Base-by-base conservation (phyloP, 129 eudicot species). In the Apium graveolens region DNA sequence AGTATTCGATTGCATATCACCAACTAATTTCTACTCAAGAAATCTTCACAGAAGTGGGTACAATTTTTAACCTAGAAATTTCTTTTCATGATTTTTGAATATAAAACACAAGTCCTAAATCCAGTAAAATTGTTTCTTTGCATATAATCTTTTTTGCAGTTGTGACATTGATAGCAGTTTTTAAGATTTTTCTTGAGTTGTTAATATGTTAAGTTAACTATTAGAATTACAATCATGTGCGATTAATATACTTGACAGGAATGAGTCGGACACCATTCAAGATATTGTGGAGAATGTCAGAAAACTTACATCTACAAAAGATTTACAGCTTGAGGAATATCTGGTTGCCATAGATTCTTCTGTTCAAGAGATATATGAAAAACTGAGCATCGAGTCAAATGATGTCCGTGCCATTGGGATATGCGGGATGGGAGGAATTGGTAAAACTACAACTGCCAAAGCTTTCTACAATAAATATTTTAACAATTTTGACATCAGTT, bases 391-490 rank as follows among this genome's bases (percentile, higher is more conserved):
- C 37, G 7, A 62, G 37, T 62, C 70, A 0, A 53, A 53, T 53
- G 26, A 53, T 62, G 70, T 62, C 4, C 70, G 70, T 62, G 70
- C 35, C 35, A 62, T 62, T 62, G 70, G 70, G 70, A 62, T 62
- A 9, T 62, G 70, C 35, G 70, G 70, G 5, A 62, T 26, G 70
- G 70, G 70, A 62, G 70, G 70, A 62, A 62, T 62, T 11, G 70
- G 70, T 3, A 62, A 62, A 62, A 26, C 37, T 26, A 62, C 70
- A 3, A 27, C 18, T 62, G 70, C 70, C 37, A 62, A 62, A 27
- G 35, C 70, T 27, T 62, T 62, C 37, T 62, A 26, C 35, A 62
- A 62, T 62, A 62, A 26, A 13, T 62, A n/a, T 27, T 62, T 9
- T 29, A 26, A 62, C 70, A 27, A 0, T n/a, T 62, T 62, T 29